Evolutionary conservation across 192 early-diverging fungal species (phyloP), one percentile per base, ranked within the genome.

Genomic region (Coemansia guatemalensis): DNA sequence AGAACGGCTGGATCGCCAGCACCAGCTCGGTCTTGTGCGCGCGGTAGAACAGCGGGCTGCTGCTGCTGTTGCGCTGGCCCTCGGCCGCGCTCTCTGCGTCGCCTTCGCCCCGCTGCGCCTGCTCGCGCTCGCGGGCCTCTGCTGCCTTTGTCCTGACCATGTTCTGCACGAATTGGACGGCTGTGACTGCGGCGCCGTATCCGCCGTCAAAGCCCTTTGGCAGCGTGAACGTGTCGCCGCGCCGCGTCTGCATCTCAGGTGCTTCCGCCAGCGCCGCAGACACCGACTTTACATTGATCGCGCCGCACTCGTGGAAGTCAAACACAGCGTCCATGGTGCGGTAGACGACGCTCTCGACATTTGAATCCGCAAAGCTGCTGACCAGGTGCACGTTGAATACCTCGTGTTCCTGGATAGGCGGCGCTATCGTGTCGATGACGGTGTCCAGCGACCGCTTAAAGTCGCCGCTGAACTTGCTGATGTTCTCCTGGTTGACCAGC

Each of bases 201-300:
- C 71, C 81, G 44, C 68, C 81, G 50, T 83, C 81, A 73, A 79
- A 75, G 26, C 75, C 76, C 70, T 79, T 78, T 27, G 75, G 75
- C 62, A 83, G 57, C 9, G 72, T 83, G 26, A 83, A 75, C 21
- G 77, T 83, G 54, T 83, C 73, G 55, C 76, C 76, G 50, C 73
- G 72, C 62, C 64, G 63, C 9, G 73, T 65, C 48, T 75, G 69
- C 73, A 81, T 74, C 63, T 81, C 78, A 23, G 73, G 70, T 2
- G 77, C 67, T 8, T 72, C 68, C 14, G 52, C 61, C 47, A 72
- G 65, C 27, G 69, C 53, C 56, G 56, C 50, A 0, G 80, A 47
- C 12, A 68, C 71, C 12, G 74, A 77, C 50, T 74, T 74, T 25
- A 74, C 41, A 35, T 64, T 78, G 52, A 75, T 71, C 50, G 71